Evolutionary conservation across 768 basidiomycete genomes (phyloP), one percentile per base, ranked within the genome.

Genomic region (Tylopilus balloui): DNA sequence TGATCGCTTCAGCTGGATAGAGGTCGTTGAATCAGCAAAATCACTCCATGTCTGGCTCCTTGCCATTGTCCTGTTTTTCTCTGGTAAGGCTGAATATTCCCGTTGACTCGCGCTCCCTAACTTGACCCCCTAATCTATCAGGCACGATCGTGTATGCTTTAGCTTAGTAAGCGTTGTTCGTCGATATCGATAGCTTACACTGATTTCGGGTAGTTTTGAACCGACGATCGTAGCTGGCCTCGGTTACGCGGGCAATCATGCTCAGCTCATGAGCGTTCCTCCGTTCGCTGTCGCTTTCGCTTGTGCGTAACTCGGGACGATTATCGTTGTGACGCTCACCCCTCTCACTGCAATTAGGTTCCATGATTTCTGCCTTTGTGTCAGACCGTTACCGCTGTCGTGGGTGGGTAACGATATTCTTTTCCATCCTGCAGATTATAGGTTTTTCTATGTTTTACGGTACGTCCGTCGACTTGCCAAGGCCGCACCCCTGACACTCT

Each of bases 161-260:
- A 17, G 54, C 50, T 27, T 69, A 54, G 65, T 69, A 45, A 53
- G 65, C 28, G 23, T 24, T 9, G 34, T 35, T 24, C 35, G 13
- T 45, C n/a, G 31, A 38, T 11, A 73, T 73, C 74, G 3, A 69
- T 23, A 72, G 42, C 69, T 32, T 14, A 72, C 15, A 69, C 77
- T 28, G 14, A 47, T 44, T 36, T 42, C 69, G 36, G 52, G 45
- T 40, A 80, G 86, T 56, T 89, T 91, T 66, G 70, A 80, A 8
- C 88, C 88, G 6, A 82, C 83, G 4, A 86, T 91, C 64, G 78
- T 90, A 10, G 70, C 77, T 25, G 70, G 72, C 15, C 73, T 86
- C 3, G 83, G 83, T 17, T 84, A 76, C 61, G 73, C 72, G 2
- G 72, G 75, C 0, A 70, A 77, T 27, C 63, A 69, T 20, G 78